phyloP scores from a whole-genome alignment of 2,329 filamentous ascomycete genomes.

The Hypoxylon sp. region DNA sequence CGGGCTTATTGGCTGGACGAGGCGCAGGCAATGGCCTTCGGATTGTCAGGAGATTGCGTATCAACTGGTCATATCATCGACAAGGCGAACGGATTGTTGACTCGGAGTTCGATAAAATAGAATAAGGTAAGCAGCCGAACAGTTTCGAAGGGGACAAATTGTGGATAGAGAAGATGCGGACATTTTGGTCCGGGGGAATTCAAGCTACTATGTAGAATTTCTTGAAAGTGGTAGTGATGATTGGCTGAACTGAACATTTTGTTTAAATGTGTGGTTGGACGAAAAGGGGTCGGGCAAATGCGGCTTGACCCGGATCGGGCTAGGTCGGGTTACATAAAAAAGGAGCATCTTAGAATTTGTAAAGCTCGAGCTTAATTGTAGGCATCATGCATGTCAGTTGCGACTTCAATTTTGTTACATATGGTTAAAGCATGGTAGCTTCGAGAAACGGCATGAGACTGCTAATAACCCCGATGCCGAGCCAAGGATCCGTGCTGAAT shows the following conservation, averaged over 20 bases:
- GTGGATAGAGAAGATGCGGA: too few species aligned
- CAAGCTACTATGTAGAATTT: constrained; percentile 11
- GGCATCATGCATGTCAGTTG: constrained; percentile 9
- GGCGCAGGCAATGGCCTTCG: too few species aligned
- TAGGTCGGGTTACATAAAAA: constrained; percentile 4
- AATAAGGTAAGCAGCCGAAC: too few species aligned
- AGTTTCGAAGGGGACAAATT: too few species aligned
- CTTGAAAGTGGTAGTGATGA: neutral
- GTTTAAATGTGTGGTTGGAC: constrained; percentile 3
- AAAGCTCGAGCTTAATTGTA: too few species aligned
- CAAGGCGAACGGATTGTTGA: too few species aligned
- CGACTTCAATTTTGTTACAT: neutral
- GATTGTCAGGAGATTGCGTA: too few species aligned
- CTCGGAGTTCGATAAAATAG: too few species aligned
- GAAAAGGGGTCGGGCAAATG: neutral
- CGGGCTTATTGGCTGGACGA: too few species aligned
- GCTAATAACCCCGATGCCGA: constrained; percentile 6
- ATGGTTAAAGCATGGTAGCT: constrained; percentile 9
- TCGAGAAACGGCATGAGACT: constrained; percentile 25
- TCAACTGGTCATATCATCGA: too few species aligned
- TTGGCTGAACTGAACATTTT: constrained; percentile 4
- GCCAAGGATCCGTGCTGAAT: neutral
- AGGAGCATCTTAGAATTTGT: neutral
- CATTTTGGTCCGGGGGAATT: constrained; percentile 16
- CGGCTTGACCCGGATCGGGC: neutral